phyloP scores from a whole-genome alignment of 2,329 filamentous ascomycete species.

The Alternaria brassicicola region DNA sequence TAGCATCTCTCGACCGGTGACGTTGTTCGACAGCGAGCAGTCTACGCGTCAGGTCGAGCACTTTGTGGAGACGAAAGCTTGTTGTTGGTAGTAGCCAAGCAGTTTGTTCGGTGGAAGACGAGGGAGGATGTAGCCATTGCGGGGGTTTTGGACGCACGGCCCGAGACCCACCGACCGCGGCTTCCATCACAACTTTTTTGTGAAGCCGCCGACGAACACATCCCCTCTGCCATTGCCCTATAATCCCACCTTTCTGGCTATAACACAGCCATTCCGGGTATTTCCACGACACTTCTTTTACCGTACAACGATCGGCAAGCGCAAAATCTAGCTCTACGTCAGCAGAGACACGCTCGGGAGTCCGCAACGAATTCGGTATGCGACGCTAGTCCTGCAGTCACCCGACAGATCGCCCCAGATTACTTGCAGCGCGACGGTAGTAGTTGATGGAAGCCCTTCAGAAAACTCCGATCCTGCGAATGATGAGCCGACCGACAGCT shows the following conservation, averaged over 20 bases:
- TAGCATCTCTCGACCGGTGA: neutral
- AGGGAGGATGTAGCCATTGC: neutral
- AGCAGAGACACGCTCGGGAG: constrained; percentile 14
- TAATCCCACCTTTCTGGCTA: neutral
- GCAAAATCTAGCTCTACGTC: neutral
- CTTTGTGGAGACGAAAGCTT: neutral
- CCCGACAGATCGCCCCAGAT: constrained; percentile 17
- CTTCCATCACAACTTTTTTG: constrained; percentile 24
- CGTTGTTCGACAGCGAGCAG: neutral
- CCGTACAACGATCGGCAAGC: neutral
- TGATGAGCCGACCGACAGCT: constrained; percentile 32
- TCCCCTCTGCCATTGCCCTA: constrained; percentile 14
- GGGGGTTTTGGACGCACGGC: constrained; percentile 5
- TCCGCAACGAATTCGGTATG: constrained; percentile 27
- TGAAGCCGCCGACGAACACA: constrained; percentile 1
- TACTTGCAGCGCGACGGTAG: constrained; percentile 12
- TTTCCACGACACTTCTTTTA: neutral
- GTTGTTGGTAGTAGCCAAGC: neutral
- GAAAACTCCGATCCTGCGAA: constrained; percentile 29
- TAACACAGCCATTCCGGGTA: neutral
- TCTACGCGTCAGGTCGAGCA: neutral
- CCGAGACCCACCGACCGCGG: constrained; percentile 13
- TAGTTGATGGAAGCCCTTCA: constrained; percentile 30
- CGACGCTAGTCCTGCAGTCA: constrained; percentile 27
- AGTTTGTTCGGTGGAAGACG: neutral